Evolutionary conservation across 1,284 basidiomycete species (phyloP), one percentile per base, ranked within the genome.

Genomic region (Trametes hirsuta): DNA sequence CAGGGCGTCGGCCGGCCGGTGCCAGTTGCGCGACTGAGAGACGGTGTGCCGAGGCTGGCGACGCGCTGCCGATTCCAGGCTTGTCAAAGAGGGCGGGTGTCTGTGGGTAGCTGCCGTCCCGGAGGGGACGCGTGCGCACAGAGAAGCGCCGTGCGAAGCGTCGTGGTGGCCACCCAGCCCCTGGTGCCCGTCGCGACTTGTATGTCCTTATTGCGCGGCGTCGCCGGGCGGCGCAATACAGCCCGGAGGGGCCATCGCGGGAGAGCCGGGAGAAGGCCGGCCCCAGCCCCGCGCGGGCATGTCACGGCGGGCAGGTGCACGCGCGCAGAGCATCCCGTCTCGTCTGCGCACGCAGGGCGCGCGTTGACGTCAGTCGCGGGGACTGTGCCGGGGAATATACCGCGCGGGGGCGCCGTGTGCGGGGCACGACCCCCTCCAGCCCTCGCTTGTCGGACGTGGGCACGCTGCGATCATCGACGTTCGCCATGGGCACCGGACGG

Each of bases 171-270:
- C 37, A 46, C 47, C 52, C 42, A 24, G 47, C 37, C 18, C 30
- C 30, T 39, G 63, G 63, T 47, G 56, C 50, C 63, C 25, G 49
- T 61, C 53, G 53, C 61, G 63, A 61, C 63, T 53, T 64, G 63
- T 64, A 64, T 64, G 63, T 64, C 59, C 37, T 57, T 61, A 64
- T 64, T 64, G 57, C 63, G 53, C 51, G 57, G 47, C 47, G 37
- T 37, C 62, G 63, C 53, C 59, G 57, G 39, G 48, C 53, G 40
- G 62, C 59, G 62, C 59, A 47, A 56, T 45, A 56, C 53, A 46
- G 30, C 47, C 39, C 59, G 59, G 59, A 36, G 59, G 30, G 49
- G 47, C 46, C 56, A 47, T 64, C 57, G 63, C 63, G 59, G 54
- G 59, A 59, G 48, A 48, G 22, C 46, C 55, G 44, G 50, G 54